Base-by-base conservation (phyloP, 208 protist genomes). In the Crithidia bombi region DNA sequence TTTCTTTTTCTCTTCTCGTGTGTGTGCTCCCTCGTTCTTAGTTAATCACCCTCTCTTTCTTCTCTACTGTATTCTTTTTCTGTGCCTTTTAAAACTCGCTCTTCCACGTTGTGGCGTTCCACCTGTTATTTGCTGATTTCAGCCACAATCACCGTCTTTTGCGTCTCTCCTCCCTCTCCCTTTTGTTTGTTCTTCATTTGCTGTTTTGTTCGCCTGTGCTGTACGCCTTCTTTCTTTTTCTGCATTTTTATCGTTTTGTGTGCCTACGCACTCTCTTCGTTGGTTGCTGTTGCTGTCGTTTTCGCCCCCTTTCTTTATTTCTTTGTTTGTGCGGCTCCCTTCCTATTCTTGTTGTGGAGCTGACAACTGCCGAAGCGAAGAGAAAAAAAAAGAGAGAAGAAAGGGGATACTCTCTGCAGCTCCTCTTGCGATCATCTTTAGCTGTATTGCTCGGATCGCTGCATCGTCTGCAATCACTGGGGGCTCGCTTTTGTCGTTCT, bases 401-500 rank as follows among this genome's bases (percentile, higher is more conserved):
- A 61, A 9, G 5, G 21, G 12, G 21, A 41, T 25, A 9, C 3
- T 28, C 14, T 28, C 28, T 21, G 21, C 4, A 61, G 19, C 41
- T 61, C 30, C 17, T 63, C 36, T 33, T 50, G 19, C 12, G 6
- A 11, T 39, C 14, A 19, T 38, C 11, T 30, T 39, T 57, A 57
- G 19, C 32, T 41, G 19, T n/a, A n/a, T n/a, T n/a, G n/a, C n/a
- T n/a, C n/a, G n/a, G n/a, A n/a, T 56, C 30, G 21, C 11, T n/a
- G 17, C 43, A 41, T 41, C 47, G 30, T 30, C 32, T 56, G 41
- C 17, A 9, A n/a, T n/a, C n/a, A n/a, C n/a, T n/a, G n/a, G n/a
- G n/a, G n/a, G 23, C 23, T 62, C 30, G 61, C 26, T 71, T 0
- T 52, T 33, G 61, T 63, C 41, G 25, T 30, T 61, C 51, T 25